Evolutionary conservation across 371 early-diverging fungal species (phyloP).

Genomic region (Gilbertella persicaria): DNA sequence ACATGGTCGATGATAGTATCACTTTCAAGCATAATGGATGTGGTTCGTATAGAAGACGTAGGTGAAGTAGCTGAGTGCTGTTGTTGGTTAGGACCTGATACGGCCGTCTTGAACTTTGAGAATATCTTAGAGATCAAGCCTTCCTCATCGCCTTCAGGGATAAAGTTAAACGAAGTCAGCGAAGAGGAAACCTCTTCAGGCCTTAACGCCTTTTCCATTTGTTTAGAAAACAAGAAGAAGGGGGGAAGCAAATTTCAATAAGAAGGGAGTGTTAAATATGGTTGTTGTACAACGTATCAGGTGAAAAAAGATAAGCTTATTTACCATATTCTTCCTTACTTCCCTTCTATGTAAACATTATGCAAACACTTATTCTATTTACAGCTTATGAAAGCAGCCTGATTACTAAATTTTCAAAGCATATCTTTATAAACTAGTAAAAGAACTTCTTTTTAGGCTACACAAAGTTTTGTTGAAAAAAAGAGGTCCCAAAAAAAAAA

Average conservation of each 20-base stretch:
- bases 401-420: too few relatives aligned
- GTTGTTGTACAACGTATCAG: slow-evolving; percentile 4
- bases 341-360: not conserved
- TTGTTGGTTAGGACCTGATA: slow-evolving; percentile 31
- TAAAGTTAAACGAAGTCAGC: slow-evolving; percentile 50
- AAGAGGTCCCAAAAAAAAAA: slow-evolving; percentile 1
- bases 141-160: slow-evolving; percentile 53
- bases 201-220: slow-evolving; percentile 15
- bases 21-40: slow-evolving; percentile 3
- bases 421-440: too few relatives aligned
- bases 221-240: not conserved
- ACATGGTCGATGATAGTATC: not conserved
- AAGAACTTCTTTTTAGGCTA: not conserved
- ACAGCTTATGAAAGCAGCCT: too few relatives aligned
- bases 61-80: slow-evolving; percentile 3
- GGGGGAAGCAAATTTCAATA: not conserved
- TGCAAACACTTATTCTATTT: too few relatives aligned
- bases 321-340: not conserved
- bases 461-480: not conserved
- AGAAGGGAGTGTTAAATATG: slow-evolving; percentile 1
- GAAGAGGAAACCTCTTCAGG: slow-evolving; percentile 39
- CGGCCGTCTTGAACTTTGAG: slow-evolving; percentile 58
- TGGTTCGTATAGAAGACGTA: slow-evolving; percentile 11
- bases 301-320: not conserved
- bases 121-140: slow-evolving; percentile 61